phyloP scores from a whole-genome alignment of 495 filamentous ascomycete genomes.

The Daldinia vernicosa region DNA sequence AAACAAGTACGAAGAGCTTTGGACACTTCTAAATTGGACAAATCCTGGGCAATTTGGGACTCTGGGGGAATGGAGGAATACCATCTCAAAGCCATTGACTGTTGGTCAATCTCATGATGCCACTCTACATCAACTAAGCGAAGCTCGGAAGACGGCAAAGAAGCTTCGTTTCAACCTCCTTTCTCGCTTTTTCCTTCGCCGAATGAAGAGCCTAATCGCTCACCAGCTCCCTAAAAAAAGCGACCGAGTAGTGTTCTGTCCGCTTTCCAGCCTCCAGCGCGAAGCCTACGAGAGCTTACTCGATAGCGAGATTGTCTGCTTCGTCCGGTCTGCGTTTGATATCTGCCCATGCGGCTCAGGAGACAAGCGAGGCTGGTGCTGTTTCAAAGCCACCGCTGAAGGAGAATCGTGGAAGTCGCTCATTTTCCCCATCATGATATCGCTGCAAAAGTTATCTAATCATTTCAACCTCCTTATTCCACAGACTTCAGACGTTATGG shows the following conservation, averaged over 20 bases:
- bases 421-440: slow-evolving; percentile 86
- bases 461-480: slow-evolving; percentile 92
- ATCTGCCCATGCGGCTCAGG: slow-evolving; percentile 74
- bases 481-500: slow-evolving; percentile 66
- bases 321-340: slow-evolving; percentile 73
- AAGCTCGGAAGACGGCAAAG: slow-evolving; percentile 82
- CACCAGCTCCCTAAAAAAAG: slow-evolving; percentile 96
- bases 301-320: slow-evolving; percentile 72
- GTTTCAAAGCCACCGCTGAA: slow-evolving; percentile 65
- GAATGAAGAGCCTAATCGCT: slow-evolving; percentile 93
- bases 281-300: slow-evolving; percentile 87
- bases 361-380: slow-evolving; percentile 85
- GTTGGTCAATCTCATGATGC: slow-evolving; percentile 91
- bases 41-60: slow-evolving; percentile 90
- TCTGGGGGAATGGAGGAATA: slow-evolving; percentile 76
- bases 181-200: slow-evolving; percentile 88
- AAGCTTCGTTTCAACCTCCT: slow-evolving; percentile 88
- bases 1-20: slow-evolving; percentile 97
- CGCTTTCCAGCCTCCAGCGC: slow-evolving; percentile 81
- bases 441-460: slow-evolving; percentile 87
- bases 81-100: slow-evolving; percentile 80
- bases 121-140: slow-evolving; percentile 82
- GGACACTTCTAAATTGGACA: slow-evolving; percentile 96
- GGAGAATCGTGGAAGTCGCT: slow-evolving; percentile 75
- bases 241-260: slow-evolving; percentile 95